Evolutionary conservation across 2,329 filamentous ascomycete species (phyloP).

Genomic region (Penicillium sp.): DNA sequence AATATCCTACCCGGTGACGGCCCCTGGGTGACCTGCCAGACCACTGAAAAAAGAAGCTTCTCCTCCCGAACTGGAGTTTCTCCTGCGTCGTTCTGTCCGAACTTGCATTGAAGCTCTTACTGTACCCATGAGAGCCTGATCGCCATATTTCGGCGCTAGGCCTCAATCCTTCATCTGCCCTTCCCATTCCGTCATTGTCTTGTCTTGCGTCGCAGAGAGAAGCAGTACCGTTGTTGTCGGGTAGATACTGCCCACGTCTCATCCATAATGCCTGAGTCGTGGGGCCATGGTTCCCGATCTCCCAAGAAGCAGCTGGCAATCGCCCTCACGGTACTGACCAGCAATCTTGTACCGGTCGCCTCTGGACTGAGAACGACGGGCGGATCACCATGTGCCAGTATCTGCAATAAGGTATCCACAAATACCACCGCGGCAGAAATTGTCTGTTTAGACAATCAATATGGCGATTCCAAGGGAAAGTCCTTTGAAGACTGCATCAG

Average conservation of each 20-base stretch:
- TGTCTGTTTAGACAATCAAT: slow-evolving; percentile 44
- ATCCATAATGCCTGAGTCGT: slow-evolving; percentile 25
- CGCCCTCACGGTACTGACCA: slow-evolving; percentile 19
- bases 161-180: not conserved
- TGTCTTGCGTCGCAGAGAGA: slow-evolving; percentile 5
- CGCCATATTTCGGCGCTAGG: slow-evolving; percentile 12
- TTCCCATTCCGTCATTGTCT: not conserved
- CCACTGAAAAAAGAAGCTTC: slow-evolving; percentile 30
- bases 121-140: slow-evolving; percentile 22
- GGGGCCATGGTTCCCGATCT: slow-evolving; percentile 13
- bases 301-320: slow-evolving; percentile 20
- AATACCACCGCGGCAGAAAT: slow-evolving; percentile 46
- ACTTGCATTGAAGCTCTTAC: not conserved
- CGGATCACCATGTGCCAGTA: slow-evolving; percentile 42
- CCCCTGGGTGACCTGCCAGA: slow-evolving; percentile 4
- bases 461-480: slow-evolving; percentile 36
- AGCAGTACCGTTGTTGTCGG: slow-evolving; percentile 1
- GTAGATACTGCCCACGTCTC: slow-evolving; percentile 5
- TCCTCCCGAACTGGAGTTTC: slow-evolving; percentile 11
- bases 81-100: not conserved
- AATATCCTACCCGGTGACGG: slow-evolving; percentile 15
- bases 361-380: slow-evolving; percentile 33
- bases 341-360: slow-evolving; percentile 24
- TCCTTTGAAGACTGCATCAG: slow-evolving; percentile 44
- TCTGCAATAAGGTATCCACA: slow-evolving; percentile 32